Evolutionary conservation across 2,329 filamentous ascomycete genomes (phyloP).

Genomic region (Diaporthe amygdali): DNA sequence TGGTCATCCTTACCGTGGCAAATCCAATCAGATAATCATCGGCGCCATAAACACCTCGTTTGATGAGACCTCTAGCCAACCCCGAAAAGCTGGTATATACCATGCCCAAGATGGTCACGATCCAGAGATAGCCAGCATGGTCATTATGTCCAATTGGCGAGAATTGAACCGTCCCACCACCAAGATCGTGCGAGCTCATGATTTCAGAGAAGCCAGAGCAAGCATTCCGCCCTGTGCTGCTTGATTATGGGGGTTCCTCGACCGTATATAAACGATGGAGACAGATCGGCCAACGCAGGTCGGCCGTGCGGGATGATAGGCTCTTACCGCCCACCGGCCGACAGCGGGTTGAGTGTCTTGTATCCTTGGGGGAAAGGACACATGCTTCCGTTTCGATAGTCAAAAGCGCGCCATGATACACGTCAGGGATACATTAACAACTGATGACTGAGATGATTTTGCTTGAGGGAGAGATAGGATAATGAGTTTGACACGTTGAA

Average conservation of each 20-base stretch:
- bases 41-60: not conserved
- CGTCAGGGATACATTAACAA: not conserved
- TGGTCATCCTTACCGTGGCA: constrained; percentile 2
- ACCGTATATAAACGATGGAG: not conserved
- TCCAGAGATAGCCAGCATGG: constrained; percentile 18
- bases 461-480: not conserved
- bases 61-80: not conserved
- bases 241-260: not conserved
- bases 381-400: not conserved
- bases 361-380: not conserved
- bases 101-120: not conserved
- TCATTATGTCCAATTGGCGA: not conserved
- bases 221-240: not conserved
- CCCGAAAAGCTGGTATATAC: constrained; percentile 4
- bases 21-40: constrained; percentile 12
- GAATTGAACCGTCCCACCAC: not conserved
- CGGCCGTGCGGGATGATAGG: not conserved
- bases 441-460: no score
- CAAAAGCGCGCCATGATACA: not conserved
- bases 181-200: not conserved
- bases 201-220: not conserved
- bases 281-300: not conserved
- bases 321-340: not conserved
- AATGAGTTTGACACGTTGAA: not conserved
- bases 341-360: not conserved